Conservation (phyloP, 257 asterid genomes). For the Eucommia ulmoides region DNA sequence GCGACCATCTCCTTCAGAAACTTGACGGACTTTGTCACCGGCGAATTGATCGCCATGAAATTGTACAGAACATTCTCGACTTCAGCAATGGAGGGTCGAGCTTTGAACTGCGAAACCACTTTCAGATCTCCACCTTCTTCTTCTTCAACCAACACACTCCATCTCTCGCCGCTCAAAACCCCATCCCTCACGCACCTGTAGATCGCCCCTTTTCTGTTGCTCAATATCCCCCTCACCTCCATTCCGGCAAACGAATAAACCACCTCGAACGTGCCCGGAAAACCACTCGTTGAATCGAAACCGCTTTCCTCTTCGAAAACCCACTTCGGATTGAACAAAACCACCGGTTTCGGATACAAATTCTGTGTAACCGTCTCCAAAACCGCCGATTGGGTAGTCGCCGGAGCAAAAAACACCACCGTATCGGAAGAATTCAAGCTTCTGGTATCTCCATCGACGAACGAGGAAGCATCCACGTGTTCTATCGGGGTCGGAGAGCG, state of each 20-base stretch:
- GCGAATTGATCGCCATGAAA: slow-evolving; percentile 81
- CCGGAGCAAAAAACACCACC: background rate
- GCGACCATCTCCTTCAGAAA: slow-evolving; percentile 63
- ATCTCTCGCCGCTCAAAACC: slow-evolving; percentile 70
- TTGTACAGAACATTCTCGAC: slow-evolving; percentile 79
- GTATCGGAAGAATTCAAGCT: background rate
- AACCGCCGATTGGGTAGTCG: background rate
- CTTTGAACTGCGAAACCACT: slow-evolving; percentile 41
- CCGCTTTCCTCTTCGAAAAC: background rate
- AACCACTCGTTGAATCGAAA: background rate
- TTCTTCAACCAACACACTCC: slow-evolving; percentile 74
- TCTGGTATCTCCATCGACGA: background rate
- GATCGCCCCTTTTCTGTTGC: slow-evolving; percentile 64
- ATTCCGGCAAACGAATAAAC: background rate
- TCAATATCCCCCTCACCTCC: slow-evolving; percentile 10
- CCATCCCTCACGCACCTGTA: slow-evolving; percentile 67
- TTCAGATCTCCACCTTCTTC: slow-evolving; percentile 36
- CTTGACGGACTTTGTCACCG: slow-evolving; percentile 56
- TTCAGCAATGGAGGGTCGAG: slow-evolving; percentile 49
- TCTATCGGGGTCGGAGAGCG: background rate
- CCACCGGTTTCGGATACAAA: background rate
- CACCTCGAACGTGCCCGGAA: background rate
- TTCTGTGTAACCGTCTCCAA: background rate
- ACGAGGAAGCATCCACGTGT: background rate
- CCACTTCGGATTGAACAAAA: background rate